Conservation (phyloP, 345 rosid species). For the Dovyalis caffra region DNA sequence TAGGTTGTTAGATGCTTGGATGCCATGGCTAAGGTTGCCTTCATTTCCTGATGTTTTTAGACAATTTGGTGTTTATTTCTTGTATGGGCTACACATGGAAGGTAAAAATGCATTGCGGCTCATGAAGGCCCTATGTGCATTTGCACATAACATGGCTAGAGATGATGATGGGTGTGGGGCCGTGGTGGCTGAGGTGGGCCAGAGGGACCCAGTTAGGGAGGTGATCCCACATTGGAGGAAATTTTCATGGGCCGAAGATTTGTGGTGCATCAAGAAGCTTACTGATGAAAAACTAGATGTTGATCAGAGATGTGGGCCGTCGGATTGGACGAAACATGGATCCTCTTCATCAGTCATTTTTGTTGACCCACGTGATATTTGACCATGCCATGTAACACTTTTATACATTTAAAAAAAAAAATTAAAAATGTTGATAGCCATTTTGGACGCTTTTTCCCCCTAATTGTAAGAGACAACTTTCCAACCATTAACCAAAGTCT, state of each 20-base stretch:
- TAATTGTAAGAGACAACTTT: too few species aligned
- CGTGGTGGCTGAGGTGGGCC: conserved; percentile 57
- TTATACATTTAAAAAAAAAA: not conserved
- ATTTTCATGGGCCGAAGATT: conserved; percentile 60
- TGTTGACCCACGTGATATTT: conserved; percentile 79
- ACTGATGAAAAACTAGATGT: not conserved
- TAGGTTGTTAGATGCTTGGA: conserved; percentile 57
- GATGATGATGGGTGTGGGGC: conserved; percentile 69
- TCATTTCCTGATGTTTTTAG: conserved; percentile 68
- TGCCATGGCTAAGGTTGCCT: conserved; percentile 69
- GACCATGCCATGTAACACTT: conserved; percentile 8
- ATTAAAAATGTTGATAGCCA: conserved; percentile 13
- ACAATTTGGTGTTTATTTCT: conserved; percentile 57
- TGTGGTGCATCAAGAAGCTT: conserved; percentile 71
- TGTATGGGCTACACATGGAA: conserved; percentile 68
- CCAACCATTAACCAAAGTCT: too few species aligned
- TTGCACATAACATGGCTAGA: conserved; percentile 62
- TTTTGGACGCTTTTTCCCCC: not conserved
- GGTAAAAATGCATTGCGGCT: conserved; percentile 48
- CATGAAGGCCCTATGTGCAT: conserved; percentile 53
- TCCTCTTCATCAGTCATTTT: conserved; percentile 44
- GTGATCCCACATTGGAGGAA: conserved; percentile 73
- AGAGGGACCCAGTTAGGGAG: conserved; percentile 46
- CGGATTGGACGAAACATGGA: conserved; percentile 43
- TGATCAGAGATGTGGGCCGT: conserved; percentile 22